Conservation (phyloP, 1,284 basidiomycete genomes). For the Trichosporon sp. region DNA sequence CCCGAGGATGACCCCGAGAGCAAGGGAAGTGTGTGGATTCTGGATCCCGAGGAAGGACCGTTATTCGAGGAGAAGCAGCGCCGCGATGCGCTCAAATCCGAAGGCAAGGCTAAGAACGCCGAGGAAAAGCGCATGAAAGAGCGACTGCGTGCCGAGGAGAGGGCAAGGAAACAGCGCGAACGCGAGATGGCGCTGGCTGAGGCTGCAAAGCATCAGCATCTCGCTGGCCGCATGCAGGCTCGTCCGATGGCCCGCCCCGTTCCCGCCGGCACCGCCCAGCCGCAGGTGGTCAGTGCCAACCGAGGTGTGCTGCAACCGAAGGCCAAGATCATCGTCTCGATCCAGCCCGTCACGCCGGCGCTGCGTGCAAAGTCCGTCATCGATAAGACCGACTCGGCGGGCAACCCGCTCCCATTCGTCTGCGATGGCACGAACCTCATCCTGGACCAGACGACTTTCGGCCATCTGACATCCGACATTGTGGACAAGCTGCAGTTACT, state of each 20-base stretch:
- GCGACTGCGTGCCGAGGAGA: conserved; percentile 45
- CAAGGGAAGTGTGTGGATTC: conserved; percentile 85
- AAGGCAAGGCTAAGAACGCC: conserved; percentile 54
- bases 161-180: conserved; percentile 43
- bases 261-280: conserved; percentile 24
- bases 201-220: conserved; percentile 33
- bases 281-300: conserved; percentile 37
- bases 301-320: conserved; percentile 43
- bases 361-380: conserved; percentile 49
- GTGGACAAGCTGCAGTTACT: conserved; percentile 49
- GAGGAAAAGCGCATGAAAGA: conserved; percentile 50
- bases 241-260: conserved; percentile 28
- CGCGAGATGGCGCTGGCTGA: conserved; percentile 32
- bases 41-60: conserved; percentile 67
- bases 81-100: conserved; percentile 48
- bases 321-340: conserved; percentile 47
- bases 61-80: conserved; percentile 55
- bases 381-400: conserved; percentile 45
- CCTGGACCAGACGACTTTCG: conserved; percentile 49
- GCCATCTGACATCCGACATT: conserved; percentile 50
- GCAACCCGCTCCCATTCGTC: conserved; percentile 50
- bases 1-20: conserved; percentile 75
- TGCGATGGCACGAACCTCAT: conserved; percentile 50
- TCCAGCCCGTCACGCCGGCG: conserved; percentile 48
- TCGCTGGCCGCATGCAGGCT: conserved; percentile 19